Evolutionary conservation across 2,329 filamentous ascomycete genomes (phyloP).

Genomic region (Aspergillus fischeri): DNA sequence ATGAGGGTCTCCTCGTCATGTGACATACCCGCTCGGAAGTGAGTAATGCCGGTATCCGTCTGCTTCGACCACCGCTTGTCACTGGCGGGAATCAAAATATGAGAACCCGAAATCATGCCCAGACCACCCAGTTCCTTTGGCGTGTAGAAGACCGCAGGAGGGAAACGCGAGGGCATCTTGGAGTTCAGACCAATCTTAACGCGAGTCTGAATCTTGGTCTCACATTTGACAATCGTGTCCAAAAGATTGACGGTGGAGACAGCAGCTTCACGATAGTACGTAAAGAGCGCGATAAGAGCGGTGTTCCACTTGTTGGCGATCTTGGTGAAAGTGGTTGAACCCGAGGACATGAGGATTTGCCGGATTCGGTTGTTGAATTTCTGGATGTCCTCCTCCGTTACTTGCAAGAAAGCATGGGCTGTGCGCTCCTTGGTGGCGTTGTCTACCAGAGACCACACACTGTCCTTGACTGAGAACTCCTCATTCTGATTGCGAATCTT

Average conservation of each 20-base stretch:
- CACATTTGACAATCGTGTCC: slow-evolving; percentile 98
- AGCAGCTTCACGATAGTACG: slow-evolving; percentile 95
- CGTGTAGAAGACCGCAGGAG: slow-evolving; percentile 96
- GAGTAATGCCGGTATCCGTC: slow-evolving; percentile 93
- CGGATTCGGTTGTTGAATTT: slow-evolving; percentile 99
- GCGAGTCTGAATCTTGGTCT: slow-evolving; percentile 98
- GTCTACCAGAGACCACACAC: slow-evolving; percentile 95
- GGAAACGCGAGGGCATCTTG: slow-evolving; percentile 99
- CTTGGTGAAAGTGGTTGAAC: slow-evolving; percentile 99
- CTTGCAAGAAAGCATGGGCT: slow-evolving; percentile 93
- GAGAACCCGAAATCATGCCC: slow-evolving; percentile 98
- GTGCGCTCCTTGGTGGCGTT: slow-evolving; percentile 96
- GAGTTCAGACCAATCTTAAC: slow-evolving; percentile 99
- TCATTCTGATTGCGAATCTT: slow-evolving; percentile 95
- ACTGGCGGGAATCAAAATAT: slow-evolving; percentile 94
- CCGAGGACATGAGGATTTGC: slow-evolving; percentile 98
- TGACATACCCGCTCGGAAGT: slow-evolving; percentile 96
- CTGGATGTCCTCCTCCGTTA: slow-evolving; percentile 94
- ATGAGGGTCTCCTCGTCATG: slow-evolving; percentile 97
- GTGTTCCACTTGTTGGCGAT: slow-evolving; percentile 99
- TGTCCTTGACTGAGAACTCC: slow-evolving; percentile 95
- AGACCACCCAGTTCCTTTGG: slow-evolving; percentile 95
- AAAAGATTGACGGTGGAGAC: slow-evolving; percentile 91
- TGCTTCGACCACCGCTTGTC: slow-evolving; percentile 99
- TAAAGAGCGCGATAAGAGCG: slow-evolving; percentile 92